Base-by-base conservation (phyloP, 2,329 filamentous ascomycete species). In the Aspergillus puulaauensis region DNA sequence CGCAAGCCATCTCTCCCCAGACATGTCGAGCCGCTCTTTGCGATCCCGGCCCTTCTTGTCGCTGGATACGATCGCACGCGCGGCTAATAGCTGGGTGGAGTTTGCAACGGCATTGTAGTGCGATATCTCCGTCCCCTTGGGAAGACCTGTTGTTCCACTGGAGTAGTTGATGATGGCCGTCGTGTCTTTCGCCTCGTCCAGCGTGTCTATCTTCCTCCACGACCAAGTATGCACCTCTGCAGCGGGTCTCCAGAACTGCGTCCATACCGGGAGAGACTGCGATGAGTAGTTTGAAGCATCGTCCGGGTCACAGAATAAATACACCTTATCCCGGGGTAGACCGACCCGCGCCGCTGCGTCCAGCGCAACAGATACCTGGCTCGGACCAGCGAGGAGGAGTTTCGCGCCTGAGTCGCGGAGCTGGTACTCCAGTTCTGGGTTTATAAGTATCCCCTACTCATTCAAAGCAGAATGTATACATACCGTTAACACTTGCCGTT, bases 31-130 rank as follows among this genome's bases (percentile, higher is more conserved):
- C 3, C 56, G 35, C 12, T 44, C 50, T 6, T 50, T 50, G 15
- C 56, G 50, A 3, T 15, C 35, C 14, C 12, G 21, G 6, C 56
- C 56, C 6, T 41, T 45, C 2, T 51, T 35, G 44, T 24, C 48
- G 24, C 39, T 35, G 3, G 45, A 44, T 1, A 54, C 45, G n/a
- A 45, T 27, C 1, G 37, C 21, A 8, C 56, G 50, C 19, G 50
- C 54, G 11, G 47, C 50, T 2, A 58, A 44, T 14, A 58, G 51
- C 37, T 58, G 56, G 1, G 43, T 35, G 14, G 50, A 54, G 8
- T 58, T 58, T 2, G 56, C 56, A 14, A 58, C 31, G 15, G 39
- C 51, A 37, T 58, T 58, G 37, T 58, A 58, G 51, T 58, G 56
- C n/a, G 51, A 58, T 15, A 58, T 58, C n/a, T 58, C 56, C 2